Evolutionary conservation across 2,329 filamentous ascomycete genomes (phyloP), one percentile per base, ranked within the genome.

Genomic region (Rutstroemia sp.): DNA sequence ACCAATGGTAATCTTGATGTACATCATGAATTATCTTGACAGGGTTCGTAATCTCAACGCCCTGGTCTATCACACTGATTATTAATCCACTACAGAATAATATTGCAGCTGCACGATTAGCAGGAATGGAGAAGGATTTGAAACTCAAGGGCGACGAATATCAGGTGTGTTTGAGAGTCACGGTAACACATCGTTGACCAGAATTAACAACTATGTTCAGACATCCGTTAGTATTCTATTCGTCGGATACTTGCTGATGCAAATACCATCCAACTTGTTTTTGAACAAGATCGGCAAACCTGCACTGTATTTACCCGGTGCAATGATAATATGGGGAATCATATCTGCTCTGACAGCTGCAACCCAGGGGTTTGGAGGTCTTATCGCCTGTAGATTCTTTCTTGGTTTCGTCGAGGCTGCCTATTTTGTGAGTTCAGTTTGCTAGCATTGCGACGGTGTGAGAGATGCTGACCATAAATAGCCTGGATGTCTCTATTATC

Each of bases 1-100:
- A 62, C 86, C 86, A 0, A 83, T 84, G 71, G 74, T 88, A 44
- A 80, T 88, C 52, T 62, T 88, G 49, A 87, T 88, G 76, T 88
- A 87, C 61, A 84, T 87, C 62, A 73, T 87, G 73, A 87, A 87
- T 64, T 87, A 86, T 65, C 71, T 87, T 12, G 81, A 84, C 61
- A 62, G 68, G 45, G 52, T 54, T 8, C 16, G 45, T 54, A 16
- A 6, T n/a, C 30, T 34, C 10, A 34, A 34, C 4, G 30, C 30
- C 30, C 30, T 34, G 30, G 30, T 34, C 12, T 34, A 14, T 34
- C 30, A 34, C 7, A 6, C 23, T 10, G 17, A 14, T 30, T 30
- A 34, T 17, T 40, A 34, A 49, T 49, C 17, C 14, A 27, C 21
- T 16, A 21, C 30, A 54, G 65, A 82, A 82, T 63, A 82, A 82